Evolutionary conservation across 768 basidiomycete species (phyloP).

Genomic region (Podaxis rugospora): DNA sequence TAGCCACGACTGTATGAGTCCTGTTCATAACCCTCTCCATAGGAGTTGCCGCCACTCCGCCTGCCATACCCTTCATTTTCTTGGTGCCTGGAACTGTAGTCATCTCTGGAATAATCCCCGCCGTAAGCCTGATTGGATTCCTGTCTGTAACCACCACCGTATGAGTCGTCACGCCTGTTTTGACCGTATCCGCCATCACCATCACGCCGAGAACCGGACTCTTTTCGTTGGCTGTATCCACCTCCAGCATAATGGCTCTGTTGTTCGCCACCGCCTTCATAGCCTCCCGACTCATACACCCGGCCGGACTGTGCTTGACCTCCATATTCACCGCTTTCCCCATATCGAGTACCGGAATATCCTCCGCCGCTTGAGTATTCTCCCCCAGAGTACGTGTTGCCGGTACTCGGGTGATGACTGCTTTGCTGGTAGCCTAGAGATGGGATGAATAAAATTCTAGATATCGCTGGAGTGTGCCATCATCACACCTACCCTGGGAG

Average conservation of each 20-base stretch:
- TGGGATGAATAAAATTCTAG: not conserved
- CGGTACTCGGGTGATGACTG: not conserved
- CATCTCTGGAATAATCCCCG: not conserved
- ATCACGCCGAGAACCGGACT: not conserved
- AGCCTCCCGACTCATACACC: not conserved
- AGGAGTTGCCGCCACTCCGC: constrained; percentile 10
- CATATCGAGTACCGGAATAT: constrained; percentile 3
- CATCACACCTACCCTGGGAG: not conserved
- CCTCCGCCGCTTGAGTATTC: constrained; percentile 1
- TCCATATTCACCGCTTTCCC: not conserved
- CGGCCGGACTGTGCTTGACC: constrained; percentile 2
- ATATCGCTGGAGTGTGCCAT: not conserved
- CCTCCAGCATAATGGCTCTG: constrained; percentile 10
- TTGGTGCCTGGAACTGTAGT: constrained; percentile 15
- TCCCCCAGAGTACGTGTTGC: not conserved
- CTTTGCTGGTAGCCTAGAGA: not conserved
- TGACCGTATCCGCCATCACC: not conserved
- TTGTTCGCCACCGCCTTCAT: not conserved
- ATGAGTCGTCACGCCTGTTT: not conserved
- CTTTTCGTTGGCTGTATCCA: not conserved
- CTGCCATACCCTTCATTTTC: constrained; percentile 9
- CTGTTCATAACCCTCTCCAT: constrained; percentile 9
- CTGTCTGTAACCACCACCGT: constrained; percentile 11
- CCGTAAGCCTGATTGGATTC: not conserved
- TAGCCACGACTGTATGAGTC: not conserved